Evolutionary conservation across 805 yeast genomes (phyloP), one percentile per base, ranked within the genome.

Genomic region (Suhomyces pyralidae): DNA sequence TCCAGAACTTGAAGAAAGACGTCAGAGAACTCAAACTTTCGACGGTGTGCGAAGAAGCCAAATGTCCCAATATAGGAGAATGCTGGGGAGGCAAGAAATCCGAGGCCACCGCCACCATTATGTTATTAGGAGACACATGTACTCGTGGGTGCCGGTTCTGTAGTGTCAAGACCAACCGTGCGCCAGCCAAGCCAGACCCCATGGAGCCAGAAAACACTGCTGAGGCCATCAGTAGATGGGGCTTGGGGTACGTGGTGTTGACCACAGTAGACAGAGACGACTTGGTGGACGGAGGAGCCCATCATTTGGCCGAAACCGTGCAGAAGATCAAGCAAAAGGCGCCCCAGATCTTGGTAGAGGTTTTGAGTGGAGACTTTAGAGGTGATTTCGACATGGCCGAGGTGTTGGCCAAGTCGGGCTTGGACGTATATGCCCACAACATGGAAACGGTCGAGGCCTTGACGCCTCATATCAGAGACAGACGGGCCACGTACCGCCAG

Each of bases 121-220:
- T 94, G 99, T 77, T 94, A 53, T 80, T 94, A 81, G 99, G 99
- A 56, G 99, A 94, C 63, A 94, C 99, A 0, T 94, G 99, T 73
- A 94, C 99, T 1, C 81, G 99, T 73, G 99, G 99, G n/a, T 94
- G 99, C 68, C 80, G 99, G 57, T 94, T 94, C 73, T 94, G 99
- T 69, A 89, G 97, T 1, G 99, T 94, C 46, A 94, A 94, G 70
- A 94, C 99, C 1, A 85, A 85, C 67, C 81, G 99, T 63, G 74
- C 74, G 1, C 99, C 99, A 1, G 84, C 86, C 0, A 83, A 91
- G 8, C 86, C 96, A 7, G 99, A 94, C 73, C 97, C 97, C 19
- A 84, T 80, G 78, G 99, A 94, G 70, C 99, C 99, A 0, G 97
- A 90, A 65, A 90, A 94, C 63, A 96, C 99, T 0, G 98, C 98